Evolutionary conservation across 2,329 filamentous ascomycete species (phyloP).

Genomic region (Aureobasidium sp.): DNA sequence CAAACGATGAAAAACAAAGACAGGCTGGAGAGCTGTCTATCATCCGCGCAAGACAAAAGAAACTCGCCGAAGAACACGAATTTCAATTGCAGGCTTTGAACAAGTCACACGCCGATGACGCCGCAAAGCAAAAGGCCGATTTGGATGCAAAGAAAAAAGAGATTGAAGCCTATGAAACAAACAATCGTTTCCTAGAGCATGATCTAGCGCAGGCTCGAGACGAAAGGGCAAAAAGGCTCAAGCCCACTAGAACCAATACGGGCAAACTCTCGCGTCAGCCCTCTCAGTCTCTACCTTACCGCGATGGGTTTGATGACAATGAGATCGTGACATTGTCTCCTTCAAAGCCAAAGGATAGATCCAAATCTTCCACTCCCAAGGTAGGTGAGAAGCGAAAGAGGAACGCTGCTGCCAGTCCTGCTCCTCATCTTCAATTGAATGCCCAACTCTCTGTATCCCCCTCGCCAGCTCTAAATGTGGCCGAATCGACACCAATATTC

Average conservation of each 20-base stretch:
- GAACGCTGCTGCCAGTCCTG: conserved; percentile 56
- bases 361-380: conserved; percentile 54
- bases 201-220: conserved; percentile 56
- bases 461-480: not conserved
- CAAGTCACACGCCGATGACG: conserved; percentile 57
- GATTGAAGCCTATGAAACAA: conserved; percentile 58
- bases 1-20: conserved; percentile 47
- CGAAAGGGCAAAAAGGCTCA: conserved; percentile 44
- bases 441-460: not conserved
- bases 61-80: conserved; percentile 55
- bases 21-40: conserved; percentile 69
- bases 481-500: not conserved
- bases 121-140: conserved; percentile 56
- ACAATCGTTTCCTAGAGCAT: conserved; percentile 65
- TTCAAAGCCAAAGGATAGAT: conserved; percentile 41
- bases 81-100: conserved; percentile 55
- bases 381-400: conserved; percentile 62
- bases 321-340: conserved; percentile 52
- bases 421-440: conserved; percentile 40
- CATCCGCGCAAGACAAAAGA: conserved; percentile 63
- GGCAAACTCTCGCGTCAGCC: conserved; percentile 47
- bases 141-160: conserved; percentile 60
- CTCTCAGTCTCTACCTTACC: conserved; percentile 51
- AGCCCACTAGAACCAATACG: conserved; percentile 21
- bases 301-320: conserved; percentile 71